Conservation (phyloP, 306 rosid species). For the Fragaria ananassa region DNA sequence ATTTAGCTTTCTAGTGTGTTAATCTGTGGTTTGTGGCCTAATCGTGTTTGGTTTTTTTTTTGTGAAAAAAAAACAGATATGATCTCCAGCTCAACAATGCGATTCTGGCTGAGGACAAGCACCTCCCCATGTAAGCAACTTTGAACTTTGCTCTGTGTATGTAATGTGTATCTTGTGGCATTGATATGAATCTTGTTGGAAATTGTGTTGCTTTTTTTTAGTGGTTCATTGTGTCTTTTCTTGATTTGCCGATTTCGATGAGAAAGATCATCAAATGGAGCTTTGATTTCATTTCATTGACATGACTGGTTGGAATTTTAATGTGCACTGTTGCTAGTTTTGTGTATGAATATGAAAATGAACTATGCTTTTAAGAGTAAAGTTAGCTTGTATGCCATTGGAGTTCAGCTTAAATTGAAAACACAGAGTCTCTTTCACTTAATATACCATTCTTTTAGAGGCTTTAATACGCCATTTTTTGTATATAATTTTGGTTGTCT, state of each 20-base stretch:
- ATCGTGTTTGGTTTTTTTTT: background rate
- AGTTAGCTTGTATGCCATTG: background rate
- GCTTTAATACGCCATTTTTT: background rate
- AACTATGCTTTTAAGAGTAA: background rate
- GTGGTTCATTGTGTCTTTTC: background rate
- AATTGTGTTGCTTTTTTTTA: background rate
- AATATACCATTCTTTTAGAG: background rate
- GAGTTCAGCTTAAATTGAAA: background rate
- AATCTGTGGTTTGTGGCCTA: background rate
- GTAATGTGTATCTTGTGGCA: background rate
- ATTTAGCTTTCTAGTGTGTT: too few relatives aligned
- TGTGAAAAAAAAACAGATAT: slow-evolving; percentile 38
- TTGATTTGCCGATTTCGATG: background rate
- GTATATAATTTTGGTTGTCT: background rate
- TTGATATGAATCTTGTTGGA: background rate
- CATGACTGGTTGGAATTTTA: background rate
- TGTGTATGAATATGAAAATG: background rate
- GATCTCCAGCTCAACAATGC: slow-evolving; percentile 74
- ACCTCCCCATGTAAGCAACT: slow-evolving; percentile 59
- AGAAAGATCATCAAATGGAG: background rate
- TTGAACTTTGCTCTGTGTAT: background rate
- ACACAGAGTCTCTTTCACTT: background rate
- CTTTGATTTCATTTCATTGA: background rate
- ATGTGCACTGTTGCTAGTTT: background rate
- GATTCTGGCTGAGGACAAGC: slow-evolving; percentile 88